Conservation (phyloP, 1,284 basidiomycete genomes). For the Xerocomus minutiporus region DNA sequence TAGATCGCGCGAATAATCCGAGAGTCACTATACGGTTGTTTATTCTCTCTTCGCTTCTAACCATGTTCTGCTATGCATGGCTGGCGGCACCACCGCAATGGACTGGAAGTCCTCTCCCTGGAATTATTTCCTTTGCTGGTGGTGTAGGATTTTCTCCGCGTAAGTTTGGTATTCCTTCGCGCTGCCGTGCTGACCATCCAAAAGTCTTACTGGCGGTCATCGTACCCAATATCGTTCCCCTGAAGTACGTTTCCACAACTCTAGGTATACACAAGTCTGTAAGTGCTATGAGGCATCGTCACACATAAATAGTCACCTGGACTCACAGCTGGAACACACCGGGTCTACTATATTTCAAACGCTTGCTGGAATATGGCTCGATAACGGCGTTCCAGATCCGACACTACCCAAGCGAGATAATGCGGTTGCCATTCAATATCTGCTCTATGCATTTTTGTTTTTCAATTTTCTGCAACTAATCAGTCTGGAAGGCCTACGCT, state of each 20-base stretch:
- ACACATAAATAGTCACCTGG: conserved; percentile 1
- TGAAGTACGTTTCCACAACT: conserved; percentile 72
- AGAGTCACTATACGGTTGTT: conserved; percentile 59
- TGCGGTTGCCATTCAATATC: conserved; percentile 41
- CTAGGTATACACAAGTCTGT: conserved; percentile 77
- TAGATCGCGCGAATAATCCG: conserved; percentile 54
- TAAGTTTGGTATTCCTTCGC: conserved; percentile 33
- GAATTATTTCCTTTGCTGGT: conserved; percentile 57
- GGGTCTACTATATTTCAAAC: conserved; percentile 71
- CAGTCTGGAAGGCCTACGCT: conserved; percentile 46
- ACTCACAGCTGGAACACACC: conserved; percentile 61
- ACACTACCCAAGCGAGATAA: conserved; percentile 17
- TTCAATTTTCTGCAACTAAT: conserved; percentile 59
- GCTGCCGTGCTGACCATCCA: conserved; percentile 3
- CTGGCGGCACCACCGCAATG: conserved; percentile 53
- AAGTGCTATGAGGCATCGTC: conserved; percentile 26
- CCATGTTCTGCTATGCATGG: conserved; percentile 62
- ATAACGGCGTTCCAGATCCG: conserved; percentile 22
- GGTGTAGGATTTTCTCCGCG: conserved; percentile 72
- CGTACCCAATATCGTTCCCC: conserved; percentile 67
- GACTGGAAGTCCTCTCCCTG: conserved; percentile 59
- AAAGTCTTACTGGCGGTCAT: conserved; percentile 69
- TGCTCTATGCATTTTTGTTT: conserved; percentile 56
- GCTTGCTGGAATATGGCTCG: conserved; percentile 58
- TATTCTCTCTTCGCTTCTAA: conserved; percentile 57